These are phyloP conservation scores for Pholiota conissans DNA, from an alignment of 768 basidiomycete species.

Conservation along the genomic window DNA sequence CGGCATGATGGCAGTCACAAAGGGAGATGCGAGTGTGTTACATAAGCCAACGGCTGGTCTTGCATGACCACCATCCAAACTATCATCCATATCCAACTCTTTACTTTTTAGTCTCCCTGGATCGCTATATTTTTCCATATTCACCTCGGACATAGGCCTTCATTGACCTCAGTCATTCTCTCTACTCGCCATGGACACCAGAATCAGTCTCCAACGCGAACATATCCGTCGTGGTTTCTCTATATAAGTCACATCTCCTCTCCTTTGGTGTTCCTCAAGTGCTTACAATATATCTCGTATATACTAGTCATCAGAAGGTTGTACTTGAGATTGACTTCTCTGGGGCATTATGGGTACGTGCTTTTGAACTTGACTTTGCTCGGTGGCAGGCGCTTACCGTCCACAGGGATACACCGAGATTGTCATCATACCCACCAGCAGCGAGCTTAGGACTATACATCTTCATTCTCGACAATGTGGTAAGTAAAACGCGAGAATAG, in stretches of 20 bases:
- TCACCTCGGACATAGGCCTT: constrained; percentile 23
- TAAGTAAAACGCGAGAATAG: constrained; percentile 37
- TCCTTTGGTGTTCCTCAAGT: constrained; percentile 13
- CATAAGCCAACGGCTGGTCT: constrained; percentile 33
- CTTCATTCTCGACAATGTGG: constrained; percentile 89
- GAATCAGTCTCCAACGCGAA: constrained; percentile 71
- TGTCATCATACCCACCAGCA: constrained; percentile 78
- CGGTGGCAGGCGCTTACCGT: constrained; percentile 23
- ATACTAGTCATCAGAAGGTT: constrained; percentile 95
- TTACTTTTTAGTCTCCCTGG: constrained; percentile 18
- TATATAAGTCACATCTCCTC: constrained; percentile 68
- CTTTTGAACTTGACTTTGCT: constrained; percentile 4
- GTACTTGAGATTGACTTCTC: constrained; percentile 92
- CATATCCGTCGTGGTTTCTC: constrained; percentile 81
- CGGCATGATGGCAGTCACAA: constrained; percentile 51
- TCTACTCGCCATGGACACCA: constrained; percentile 42
- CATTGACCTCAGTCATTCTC: constrained; percentile 25
- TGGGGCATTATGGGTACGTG: constrained; percentile 78
- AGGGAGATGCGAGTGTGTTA: constrained; percentile 28
- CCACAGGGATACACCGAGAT: constrained; percentile 90
- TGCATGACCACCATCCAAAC: constrained; percentile 31
- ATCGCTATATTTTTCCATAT: constrained; percentile 16
- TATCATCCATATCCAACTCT: constrained; percentile 18
- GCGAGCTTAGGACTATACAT: constrained; percentile 79
- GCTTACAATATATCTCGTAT: constrained; percentile 48